Evolutionary conservation across 345 rosid species (phyloP), one percentile per base, ranked within the genome.

Genomic region (Rubroshorea leprosula): DNA sequence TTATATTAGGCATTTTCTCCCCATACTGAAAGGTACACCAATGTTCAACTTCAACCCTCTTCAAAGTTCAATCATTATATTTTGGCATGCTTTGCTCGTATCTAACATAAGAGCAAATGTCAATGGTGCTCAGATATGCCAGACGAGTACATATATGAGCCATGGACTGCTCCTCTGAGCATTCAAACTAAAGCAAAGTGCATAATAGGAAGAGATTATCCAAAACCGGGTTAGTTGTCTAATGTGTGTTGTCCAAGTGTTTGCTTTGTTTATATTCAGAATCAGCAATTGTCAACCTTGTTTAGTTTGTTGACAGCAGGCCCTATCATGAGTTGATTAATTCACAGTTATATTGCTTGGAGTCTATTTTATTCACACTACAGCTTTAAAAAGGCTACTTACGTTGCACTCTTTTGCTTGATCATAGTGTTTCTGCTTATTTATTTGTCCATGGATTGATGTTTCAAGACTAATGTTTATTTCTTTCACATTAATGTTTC

Each of bases 91-190:
- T n/a, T n/a, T 57, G 39, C 31, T 49, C 26, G 13, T 44, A 45
- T 62, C 26, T 20, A n/a, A n/a, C 39, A 1, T 27, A 51, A 55
- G 41, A 57, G 20, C 26, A 17, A 23, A 51, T 58, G 43, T 4
- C 18, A 58, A 55, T 62, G 60, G 50, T 20, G 17, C 64, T 53
- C 75, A 92, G 98, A 92, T 64, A 89, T 92, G 86, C 98, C 98
- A 54, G 89, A 84, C 76, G 90, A 86, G 76, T 92, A 76, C 54
- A 92, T 92, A 13, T 92, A 92, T 25, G 98, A 92, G 76, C 98
- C 96, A 41, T 92, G 95, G 96, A 80, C 87, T 59, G 98, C 98
- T 25, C 96, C 98, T 14, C 21, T 74, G 46, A 81, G 93, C 54
- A 58, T 89, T 68, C 98, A 92, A 76, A 74, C 74, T 26, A 81